Base-by-base conservation (phyloP, 2,329 filamentous ascomycete species). In the Cordyceps farinosa region DNA sequence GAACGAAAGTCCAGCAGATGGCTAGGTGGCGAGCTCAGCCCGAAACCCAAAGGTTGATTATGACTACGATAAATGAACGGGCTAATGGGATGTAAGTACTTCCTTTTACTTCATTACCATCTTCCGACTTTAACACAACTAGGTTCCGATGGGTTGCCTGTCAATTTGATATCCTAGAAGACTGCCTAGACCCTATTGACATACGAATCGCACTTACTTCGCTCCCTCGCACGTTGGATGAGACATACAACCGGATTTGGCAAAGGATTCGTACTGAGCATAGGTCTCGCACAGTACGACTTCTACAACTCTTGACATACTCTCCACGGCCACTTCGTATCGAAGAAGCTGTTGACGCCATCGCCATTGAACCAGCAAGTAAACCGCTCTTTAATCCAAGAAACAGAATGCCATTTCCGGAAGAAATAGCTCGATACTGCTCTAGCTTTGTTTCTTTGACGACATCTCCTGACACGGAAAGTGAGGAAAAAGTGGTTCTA, bases 71-170 rank as follows among this genome's bases (percentile, higher is more conserved):
- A 53, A 32, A 53, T 5, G 11, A 52, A n/a, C 32, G 47, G 10
- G 48, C 58, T 11, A 11, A 52, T n/a, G 58, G 48, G 15, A 61
- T 50, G 13, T 50, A 10, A 5, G 47, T 50, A 27, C 27, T 50
- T 4, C 15, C 22, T 29, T 15, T 54, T 2, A 32, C 10, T 27
- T 13, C n/a, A n/a, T n/a, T n/a, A n/a, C n/a, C n/a, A n/a, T n/a
- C n/a, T n/a, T n/a, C n/a, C n/a, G n/a, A n/a, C n/a, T n/a, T n/a
- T n/a, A n/a, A n/a, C n/a, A n/a, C n/a, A 6, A 13, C 3, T 7
- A 40, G 32, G 34, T 54, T 63, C 29, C 61, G 61, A 29, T 63
- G 61, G 61, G 61, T 62, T 34, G 40, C 53, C 15, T 62, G 61
- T 13, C 62, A 64, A 53, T 48, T 64, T 30, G 62, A 64, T 22